Base-by-base conservation (phyloP, 768 basidiomycete genomes). In the Lenzites betulinus region DNA sequence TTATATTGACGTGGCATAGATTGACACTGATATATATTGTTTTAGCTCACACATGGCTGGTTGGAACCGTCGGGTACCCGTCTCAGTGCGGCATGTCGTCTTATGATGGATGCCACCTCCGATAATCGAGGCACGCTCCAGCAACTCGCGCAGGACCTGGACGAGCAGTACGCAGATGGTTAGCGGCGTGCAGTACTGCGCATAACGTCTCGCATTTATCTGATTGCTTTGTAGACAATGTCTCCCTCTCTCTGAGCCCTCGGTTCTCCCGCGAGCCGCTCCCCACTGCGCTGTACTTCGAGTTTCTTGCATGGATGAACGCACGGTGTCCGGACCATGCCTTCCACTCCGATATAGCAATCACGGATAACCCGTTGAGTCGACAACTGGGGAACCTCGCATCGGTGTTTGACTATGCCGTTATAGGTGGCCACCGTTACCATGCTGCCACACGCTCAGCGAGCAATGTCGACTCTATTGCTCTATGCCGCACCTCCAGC, bases 401-500 rank as follows among this genome's bases (percentile, higher is more conserved):
- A 1, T 26, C 46, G 0, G 35, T 47, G 1, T 55, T 47, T n/a
- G 54, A 55, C 36, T 48, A 55, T 25, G 54, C 16, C 0, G 25
- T 55, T n/a, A 12, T 55, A 2, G 22, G 35, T 38, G 54, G 54
- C 16, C 33, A 55, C 16, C 44, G 54, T 6, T 55, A 55, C 46
- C 16, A 38, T 28, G 54, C 54, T 1, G 44, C 44, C 4, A 15
- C 12, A 1, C 44, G 54, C 3, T 3, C 54, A 15, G 47, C 30
- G 1, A 3, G 3, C 11, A 13, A 30, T 16, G 23, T n/a, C 20
- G 47, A 55, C 35, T 55, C 54, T 2, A 33, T 55, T 11, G 43
- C 44, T 5, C 22, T 55, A 2, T 25, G 46, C 12, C 43, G 46
- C 7, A 23, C 26, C 11, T 47, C 33, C n/a, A 33, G 12, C 5